Conservation (phyloP, 2,329 filamentous ascomycete species). For the Sarocladium oryzae region DNA sequence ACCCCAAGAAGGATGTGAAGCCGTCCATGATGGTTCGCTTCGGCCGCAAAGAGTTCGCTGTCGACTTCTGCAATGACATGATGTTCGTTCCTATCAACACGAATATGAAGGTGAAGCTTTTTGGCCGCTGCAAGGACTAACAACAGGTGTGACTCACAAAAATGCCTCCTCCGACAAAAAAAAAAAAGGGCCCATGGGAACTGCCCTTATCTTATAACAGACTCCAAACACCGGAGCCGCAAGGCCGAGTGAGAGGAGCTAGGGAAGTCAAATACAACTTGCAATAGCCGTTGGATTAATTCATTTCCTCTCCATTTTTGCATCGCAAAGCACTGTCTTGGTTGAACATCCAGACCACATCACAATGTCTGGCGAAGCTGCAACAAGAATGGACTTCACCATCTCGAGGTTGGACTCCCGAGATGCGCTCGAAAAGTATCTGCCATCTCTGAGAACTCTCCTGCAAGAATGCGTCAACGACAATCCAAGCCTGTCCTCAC, state of each 20-base stretch:
- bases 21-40: conserved; percentile 3
- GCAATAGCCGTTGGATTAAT: no score
- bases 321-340: neutral
- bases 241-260: no score
- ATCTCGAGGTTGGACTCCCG: neutral
- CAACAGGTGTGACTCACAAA: neutral
- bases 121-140: neutral
- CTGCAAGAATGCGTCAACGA: conserved; percentile 22
- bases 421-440: neutral
- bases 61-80: neutral
- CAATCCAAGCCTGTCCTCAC: conserved; percentile 19
- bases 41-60: neutral
- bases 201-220: no score
- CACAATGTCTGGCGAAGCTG: neutral
- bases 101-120: neutral
- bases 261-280: no score
- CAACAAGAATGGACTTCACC: neutral
- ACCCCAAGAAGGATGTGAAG: neutral
- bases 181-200: no score
- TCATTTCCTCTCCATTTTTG: no score
- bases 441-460: conserved; percentile 8
- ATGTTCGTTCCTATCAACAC: neutral
- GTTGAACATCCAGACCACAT: neutral
- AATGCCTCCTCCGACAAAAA: no score
- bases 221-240: no score